Evolutionary conservation across 1,284 basidiomycete genomes (phyloP).

Genomic region (Papiliotrema flavescens): DNA sequence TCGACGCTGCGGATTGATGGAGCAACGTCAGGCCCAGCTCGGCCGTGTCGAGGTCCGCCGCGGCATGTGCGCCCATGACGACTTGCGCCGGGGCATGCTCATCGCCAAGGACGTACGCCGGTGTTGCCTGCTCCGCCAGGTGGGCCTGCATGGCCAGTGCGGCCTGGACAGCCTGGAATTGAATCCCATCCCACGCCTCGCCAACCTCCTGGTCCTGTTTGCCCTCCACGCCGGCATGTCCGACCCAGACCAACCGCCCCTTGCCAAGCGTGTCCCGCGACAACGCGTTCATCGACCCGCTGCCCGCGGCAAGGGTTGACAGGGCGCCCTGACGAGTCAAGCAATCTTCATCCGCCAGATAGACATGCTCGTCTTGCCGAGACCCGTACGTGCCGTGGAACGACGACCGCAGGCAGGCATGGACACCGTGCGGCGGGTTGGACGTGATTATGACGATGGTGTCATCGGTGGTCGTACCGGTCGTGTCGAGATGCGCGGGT

Average conservation of each 20-base stretch:
- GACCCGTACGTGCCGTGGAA: constrained; percentile 35
- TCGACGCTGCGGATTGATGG: not conserved
- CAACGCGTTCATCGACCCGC: not conserved
- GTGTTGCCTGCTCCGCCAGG: too few species aligned
- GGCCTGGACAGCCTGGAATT: not conserved
- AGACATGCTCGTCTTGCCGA: constrained; percentile 22
- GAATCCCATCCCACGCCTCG: not conserved
- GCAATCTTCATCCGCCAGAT: constrained; percentile 20
- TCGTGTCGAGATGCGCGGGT: not conserved
- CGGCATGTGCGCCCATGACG: too few species aligned
- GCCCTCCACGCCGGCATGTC: constrained; percentile 32
- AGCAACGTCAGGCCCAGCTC: not conserved
- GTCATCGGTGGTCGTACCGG: not conserved
- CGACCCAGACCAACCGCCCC: constrained; percentile 38
- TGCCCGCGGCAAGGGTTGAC: not conserved
- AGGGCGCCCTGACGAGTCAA: not conserved
- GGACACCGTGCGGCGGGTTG: not conserved
- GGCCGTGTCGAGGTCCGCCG: too few species aligned
- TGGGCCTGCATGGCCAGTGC: too few species aligned
- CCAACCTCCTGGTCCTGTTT: not conserved
- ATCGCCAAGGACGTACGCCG: too few species aligned
- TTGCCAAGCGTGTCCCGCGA: not conserved
- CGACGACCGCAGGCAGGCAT: not conserved
- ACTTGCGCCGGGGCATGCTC: too few species aligned
- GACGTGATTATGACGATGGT: not conserved